These are phyloP conservation scores for Starmerella geochares DNA, from an alignment of 805 yeast species.

Conservation along the genomic window DNA sequence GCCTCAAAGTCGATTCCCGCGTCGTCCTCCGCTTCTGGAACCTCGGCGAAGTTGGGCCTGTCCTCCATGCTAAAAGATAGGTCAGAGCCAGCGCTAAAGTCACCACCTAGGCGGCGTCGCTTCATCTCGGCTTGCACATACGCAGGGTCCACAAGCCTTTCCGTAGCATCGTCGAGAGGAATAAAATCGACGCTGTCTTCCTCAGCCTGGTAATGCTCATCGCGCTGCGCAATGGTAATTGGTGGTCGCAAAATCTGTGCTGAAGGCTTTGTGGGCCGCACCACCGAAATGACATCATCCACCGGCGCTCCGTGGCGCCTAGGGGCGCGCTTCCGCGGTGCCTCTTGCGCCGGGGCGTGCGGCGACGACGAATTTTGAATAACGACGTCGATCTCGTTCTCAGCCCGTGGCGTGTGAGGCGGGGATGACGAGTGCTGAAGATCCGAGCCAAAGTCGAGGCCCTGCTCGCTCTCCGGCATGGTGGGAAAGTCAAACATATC, in stretches of 20 bases:
- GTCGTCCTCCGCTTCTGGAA: background rate
- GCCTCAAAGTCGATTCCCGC: background rate
- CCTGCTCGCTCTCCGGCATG: background rate
- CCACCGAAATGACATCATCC: slow-evolving; percentile 15
- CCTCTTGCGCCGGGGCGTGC: background rate
- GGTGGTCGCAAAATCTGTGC: slow-evolving; percentile 9
- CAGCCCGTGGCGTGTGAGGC: slow-evolving; percentile 18
- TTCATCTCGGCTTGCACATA: slow-evolving; percentile 18
- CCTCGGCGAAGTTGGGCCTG: background rate
- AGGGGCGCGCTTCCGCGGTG: background rate
- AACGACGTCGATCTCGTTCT: slow-evolving; percentile 2
- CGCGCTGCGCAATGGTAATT: background rate
- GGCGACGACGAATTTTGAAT: slow-evolving; percentile 3
- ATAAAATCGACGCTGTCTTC: background rate
- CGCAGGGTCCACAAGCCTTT: slow-evolving; percentile 16
- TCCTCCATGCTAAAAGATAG: background rate
- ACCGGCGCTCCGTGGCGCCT: slow-evolving; percentile 12
- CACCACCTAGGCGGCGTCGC: slow-evolving; percentile 8
- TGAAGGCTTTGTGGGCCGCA: slow-evolving; percentile 8
- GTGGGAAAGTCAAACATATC: slow-evolving; percentile 3
- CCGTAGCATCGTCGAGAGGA: slow-evolving; percentile 9
- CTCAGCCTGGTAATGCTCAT: background rate
- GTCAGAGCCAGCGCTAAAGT: background rate
- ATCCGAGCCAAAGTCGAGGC: slow-evolving; percentile 20
- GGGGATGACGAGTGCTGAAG: slow-evolving; percentile 17